Base-by-base conservation (phyloP, 805 yeast species). In the Candida odintsovae region DNA sequence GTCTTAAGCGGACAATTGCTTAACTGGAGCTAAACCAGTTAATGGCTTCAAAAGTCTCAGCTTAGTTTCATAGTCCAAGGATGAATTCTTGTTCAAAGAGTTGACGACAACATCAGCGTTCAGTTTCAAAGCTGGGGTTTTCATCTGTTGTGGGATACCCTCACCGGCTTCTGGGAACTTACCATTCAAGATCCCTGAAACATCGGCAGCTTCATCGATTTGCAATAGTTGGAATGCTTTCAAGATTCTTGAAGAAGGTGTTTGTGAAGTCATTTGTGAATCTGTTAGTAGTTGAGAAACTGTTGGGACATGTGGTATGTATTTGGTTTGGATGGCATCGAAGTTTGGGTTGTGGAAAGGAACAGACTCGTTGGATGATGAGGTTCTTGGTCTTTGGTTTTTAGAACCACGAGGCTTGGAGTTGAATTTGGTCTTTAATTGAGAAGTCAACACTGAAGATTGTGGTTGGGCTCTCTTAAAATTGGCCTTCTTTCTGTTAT, bases 1-100 rank as follows among this genome's bases (percentile, higher is more conserved):
- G 8, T 33, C 11, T 28, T 35, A 45, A 23, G 48, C 40, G 4
- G 46, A 41, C 20, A 61, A 42, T 35, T 50, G 52, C 46, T 58
- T 61, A n/a, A 61, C 61, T 21, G 62, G 51, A 9, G 54, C 56
- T 9, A 52, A 20, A 26, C 68, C 68, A 5, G 55, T 52, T 35
- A 63, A 54, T 9, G 64, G 63, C 29, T 54, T 50, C 41, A 63
- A 44, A 13, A 61, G 41, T 50, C 50, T 57, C 38, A 52, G 36
- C 48, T 60, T 63, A 0, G 58, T 49, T 12, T 48, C 53, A 20
- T 48, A 47, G 42, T 49, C 48, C 21, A 60, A 40, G 3, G 57
- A 42, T 9, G 48, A 25, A 47, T 62, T 63, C 28, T 49, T 54
- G 49, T 63, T 59, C 48, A 63, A 43, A 2, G 57, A 46, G 28